Evolutionary conservation across 345 rosid genomes (phyloP).

Genomic region (Psidium guajava): DNA sequence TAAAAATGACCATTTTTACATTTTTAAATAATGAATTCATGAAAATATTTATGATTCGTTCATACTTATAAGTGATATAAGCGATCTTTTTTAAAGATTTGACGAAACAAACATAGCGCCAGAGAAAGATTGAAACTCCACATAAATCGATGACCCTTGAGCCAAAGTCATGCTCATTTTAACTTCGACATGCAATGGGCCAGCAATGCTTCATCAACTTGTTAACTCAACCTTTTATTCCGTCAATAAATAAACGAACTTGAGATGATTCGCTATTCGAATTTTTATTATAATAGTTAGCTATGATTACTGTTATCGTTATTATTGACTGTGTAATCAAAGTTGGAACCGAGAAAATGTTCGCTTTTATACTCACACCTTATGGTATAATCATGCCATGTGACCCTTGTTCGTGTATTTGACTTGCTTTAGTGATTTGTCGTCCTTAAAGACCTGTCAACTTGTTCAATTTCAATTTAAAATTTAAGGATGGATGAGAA

Average conservation of each 20-base stretch:
- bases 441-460: not conserved
- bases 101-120: not conserved
- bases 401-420: not conserved
- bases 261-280: not conserved
- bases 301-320: not conserved
- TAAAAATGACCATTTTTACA: too few species aligned
- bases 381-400: not conserved
- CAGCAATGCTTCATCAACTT: not conserved
- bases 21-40: too few species aligned
- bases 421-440: not conserved
- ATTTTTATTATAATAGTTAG: not conserved
- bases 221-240: not conserved
- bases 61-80: too few species aligned
- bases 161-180: not conserved
- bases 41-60: too few species aligned
- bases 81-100: too few species aligned
- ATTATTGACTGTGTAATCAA: not conserved
- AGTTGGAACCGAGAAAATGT: not conserved
- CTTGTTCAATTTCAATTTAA: not conserved
- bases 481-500: not conserved
- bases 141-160: not conserved
- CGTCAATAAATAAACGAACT: rapidly evolving
- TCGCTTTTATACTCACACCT: not conserved
- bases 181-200: not conserved
- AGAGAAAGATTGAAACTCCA: not conserved